These are phyloP conservation scores for Scheffersomyces coipomensis DNA, from an alignment of 805 yeast genomes.

Conservation along the genomic window DNA sequence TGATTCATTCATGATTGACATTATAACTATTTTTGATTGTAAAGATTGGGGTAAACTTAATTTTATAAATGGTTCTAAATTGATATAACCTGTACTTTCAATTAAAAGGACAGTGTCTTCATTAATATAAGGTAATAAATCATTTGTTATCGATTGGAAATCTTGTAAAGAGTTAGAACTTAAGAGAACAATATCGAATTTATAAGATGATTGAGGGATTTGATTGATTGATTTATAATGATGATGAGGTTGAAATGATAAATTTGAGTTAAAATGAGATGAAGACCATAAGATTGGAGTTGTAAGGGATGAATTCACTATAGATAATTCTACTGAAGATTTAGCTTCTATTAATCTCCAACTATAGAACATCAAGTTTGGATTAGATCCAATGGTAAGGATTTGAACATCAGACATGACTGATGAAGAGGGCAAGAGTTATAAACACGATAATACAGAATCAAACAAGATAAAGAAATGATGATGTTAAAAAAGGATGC, in stretches of 20 bases:
- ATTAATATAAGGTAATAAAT: conserved; percentile 22
- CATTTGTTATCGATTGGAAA: conserved; percentile 28
- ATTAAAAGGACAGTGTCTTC: conserved; percentile 52
- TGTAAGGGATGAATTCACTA: conserved; percentile 32
- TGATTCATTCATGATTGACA: conserved; percentile 59
- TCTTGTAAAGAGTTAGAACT: conserved; percentile 36
- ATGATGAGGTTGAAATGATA: conserved; percentile 10
- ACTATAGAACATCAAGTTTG: conserved; percentile 57
- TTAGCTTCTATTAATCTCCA: conserved; percentile 54
- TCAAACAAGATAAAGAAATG: too few relatives aligned
- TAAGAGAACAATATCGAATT: conserved; percentile 35
- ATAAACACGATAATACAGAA: too few relatives aligned
- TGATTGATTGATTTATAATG: conserved; percentile 8
- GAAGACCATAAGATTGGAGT: conserved; percentile 15
- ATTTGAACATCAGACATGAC: neutral
- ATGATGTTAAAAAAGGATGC: too few relatives aligned
- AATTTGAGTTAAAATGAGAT: conserved; percentile 9
- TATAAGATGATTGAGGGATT: conserved; percentile 8
- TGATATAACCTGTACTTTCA: conserved; percentile 71
- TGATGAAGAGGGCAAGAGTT: neutral
- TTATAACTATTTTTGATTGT: conserved; percentile 23
- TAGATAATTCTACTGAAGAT: conserved; percentile 28
- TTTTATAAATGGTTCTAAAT: conserved; percentile 66
- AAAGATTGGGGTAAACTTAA: conserved; percentile 31
- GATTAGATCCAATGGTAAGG: conserved; percentile 46